These are phyloP conservation scores for Globisporangium solare DNA, from an alignment of 352 stramenopile species.

Conservation along the genomic window DNA sequence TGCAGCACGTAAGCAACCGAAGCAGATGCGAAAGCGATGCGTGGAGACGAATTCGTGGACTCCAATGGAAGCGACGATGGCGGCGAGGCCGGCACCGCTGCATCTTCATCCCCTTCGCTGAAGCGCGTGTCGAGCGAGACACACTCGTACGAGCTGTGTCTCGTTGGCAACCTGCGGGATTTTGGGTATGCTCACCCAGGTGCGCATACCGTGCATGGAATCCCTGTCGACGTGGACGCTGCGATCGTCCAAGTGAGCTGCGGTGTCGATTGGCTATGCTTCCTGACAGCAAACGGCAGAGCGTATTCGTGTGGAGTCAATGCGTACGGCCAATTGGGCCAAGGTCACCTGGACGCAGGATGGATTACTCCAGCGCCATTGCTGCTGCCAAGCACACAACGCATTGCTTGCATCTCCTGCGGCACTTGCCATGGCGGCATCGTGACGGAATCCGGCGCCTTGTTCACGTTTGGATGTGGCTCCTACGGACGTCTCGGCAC, in stretches of 20 bases:
- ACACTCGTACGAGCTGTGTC: slow-evolving; percentile 47
- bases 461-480: slow-evolving; percentile 71
- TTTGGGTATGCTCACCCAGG: slow-evolving; percentile 3
- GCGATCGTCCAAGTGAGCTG: slow-evolving; percentile 39
- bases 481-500: slow-evolving; percentile 55
- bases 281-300: slow-evolving; percentile 41
- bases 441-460: slow-evolving; percentile 39
- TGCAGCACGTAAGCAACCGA: too few relatives aligned
- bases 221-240: slow-evolving; percentile 37
- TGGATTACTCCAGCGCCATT: slow-evolving; percentile 18
- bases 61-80: too few relatives aligned
- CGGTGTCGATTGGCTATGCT: slow-evolving; percentile 43
- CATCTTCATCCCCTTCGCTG: neutral
- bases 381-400: slow-evolving; percentile 17
- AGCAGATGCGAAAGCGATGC: too few relatives aligned
- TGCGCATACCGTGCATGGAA: slow-evolving; percentile 24
- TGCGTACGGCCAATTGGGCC: slow-evolving; percentile 55
- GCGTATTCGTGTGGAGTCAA: slow-evolving; percentile 54
- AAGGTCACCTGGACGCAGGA: slow-evolving; percentile 25
- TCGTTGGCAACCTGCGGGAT: slow-evolving; percentile 39
- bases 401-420: slow-evolving; percentile 47
- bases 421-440: slow-evolving; percentile 54
- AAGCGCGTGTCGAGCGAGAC: neutral
- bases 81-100: neutral
- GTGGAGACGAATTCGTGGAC: too few relatives aligned